These are phyloP conservation scores for Protomyces pachydermus DNA, from an alignment of 1,139 yeast species.

Conservation along the genomic window DNA sequence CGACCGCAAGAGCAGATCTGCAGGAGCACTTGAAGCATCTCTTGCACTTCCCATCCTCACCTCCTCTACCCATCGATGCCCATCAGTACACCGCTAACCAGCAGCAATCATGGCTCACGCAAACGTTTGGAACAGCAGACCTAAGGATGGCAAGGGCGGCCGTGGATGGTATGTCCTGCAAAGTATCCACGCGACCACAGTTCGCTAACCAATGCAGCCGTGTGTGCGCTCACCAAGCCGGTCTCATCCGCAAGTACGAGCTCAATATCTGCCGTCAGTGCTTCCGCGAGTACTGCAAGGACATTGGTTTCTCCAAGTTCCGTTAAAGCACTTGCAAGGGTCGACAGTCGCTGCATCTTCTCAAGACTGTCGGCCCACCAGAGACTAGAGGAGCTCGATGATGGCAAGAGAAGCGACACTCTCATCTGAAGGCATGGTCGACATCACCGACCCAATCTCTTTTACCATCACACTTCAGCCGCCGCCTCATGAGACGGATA, in stretches of 20 bases:
- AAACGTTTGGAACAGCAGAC: slow-evolving; percentile 99
- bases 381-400: not conserved
- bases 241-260: slow-evolving; percentile 97
- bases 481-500: not conserved
- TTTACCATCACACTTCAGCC: too few species aligned
- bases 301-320: slow-evolving; percentile 95
- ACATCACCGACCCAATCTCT: not conserved
- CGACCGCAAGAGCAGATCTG: too few species aligned
- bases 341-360: too few species aligned
- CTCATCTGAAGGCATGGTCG: not conserved
- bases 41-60: too few species aligned
- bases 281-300: slow-evolving; percentile 99
- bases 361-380: too few species aligned
- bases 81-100: not conserved
- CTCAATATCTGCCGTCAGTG: slow-evolving; percentile 99
- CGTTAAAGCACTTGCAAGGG: not conserved
- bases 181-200: not conserved
- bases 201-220: slow-evolving; percentile 45
- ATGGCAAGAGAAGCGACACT: not conserved
- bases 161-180: slow-evolving; percentile 66
- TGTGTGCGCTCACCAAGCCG: slow-evolving; percentile 98
- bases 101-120: slow-evolving; percentile 28
- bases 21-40: too few species aligned
- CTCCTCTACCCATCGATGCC: too few species aligned
- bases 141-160: slow-evolving; percentile 99